Base-by-base conservation (phyloP, 2,329 filamentous ascomycete species). In the Hawksworthiomyces lignivorus region DNA sequence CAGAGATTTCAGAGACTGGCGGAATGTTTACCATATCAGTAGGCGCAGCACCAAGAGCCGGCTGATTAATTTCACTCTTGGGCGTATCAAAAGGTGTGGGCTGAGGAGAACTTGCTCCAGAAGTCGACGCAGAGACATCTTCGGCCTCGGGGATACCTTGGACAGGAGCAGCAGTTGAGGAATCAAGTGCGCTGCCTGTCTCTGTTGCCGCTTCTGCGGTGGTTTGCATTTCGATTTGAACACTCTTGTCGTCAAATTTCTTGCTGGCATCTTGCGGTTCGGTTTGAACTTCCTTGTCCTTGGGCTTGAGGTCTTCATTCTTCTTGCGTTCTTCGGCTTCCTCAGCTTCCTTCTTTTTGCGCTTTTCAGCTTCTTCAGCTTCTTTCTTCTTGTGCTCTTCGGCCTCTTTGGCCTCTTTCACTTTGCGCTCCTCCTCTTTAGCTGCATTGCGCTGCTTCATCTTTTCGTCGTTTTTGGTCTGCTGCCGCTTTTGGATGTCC, bases 381-480 rank as follows among this genome's bases (percentile, higher is more conserved):
- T 49, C 51, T 39, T 56, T 48, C 20, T 52, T 43, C 36, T 46
- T 44, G n/a, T 41, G 38, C 32, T 46, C 39, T 18, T 50, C 52
- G 11, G 53, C 54, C 34, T 48, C 50, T 26, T 45, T 39, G 1
- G 28, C 28, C 7, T 50, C 46, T n/a, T 50, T 50, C 41, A 44
- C 52, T 34, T 53, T 56, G 12, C 11, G 39, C 36, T 48, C 47
- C 38, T 54, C 54, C 14, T 51, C 54, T 39, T 58, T 56, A 2
- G 21, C 20, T 48, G 56, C 57, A 27, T 56, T 53, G 2, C 57
- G 56, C 58, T 67, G 56, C 50, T 62, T 52, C 56, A 56, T 54
- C 42, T 63, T 67, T 11, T 61, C 55, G n/a, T 64, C 60, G 10
- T 67, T 56, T 54, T 71, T 70, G 35, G 62, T 60, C 39, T 60